phyloP scores from a whole-genome alignment of 176 grass and related monocot species.

The Musa acuminata region DNA sequence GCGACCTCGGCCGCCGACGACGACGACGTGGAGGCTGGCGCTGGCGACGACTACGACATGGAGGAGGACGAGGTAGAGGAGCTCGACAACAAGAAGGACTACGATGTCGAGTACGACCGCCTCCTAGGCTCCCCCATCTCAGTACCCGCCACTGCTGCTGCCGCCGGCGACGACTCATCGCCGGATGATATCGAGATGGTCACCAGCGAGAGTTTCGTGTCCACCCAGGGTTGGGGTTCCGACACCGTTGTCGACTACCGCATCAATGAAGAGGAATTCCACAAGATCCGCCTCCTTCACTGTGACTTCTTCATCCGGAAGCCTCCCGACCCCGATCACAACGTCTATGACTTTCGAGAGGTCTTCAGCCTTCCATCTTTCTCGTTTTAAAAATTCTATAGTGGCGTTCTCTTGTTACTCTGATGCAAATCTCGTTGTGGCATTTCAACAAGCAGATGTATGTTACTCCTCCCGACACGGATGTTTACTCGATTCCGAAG shows the following conservation, averaged over 20 bases:
- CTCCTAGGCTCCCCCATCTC: constrained; percentile 36
- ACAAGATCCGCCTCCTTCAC: constrained; percentile 70
- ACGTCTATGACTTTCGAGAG: constrained; percentile 92
- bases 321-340: constrained; percentile 57
- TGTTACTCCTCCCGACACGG: constrained; percentile 71
- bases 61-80: constrained; percentile 66
- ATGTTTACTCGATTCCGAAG: constrained; percentile 86
- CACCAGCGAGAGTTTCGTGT: constrained; percentile 57
- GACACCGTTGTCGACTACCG: constrained; percentile 74
- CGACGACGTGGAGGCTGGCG: constrained; percentile 37
- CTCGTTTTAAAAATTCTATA: too few species aligned
- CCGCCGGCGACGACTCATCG: constrained; percentile 18
- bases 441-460: constrained; percentile 72
- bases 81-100: constrained; percentile 84
- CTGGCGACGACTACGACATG: constrained; percentile 24
- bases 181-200: constrained; percentile 57
- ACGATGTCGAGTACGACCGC: constrained; percentile 94
- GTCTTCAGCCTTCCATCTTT: constrained; percentile 12
- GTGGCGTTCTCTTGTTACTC: too few species aligned
- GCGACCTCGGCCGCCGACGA: constrained; percentile 45
- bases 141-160: background rate
- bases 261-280: constrained; percentile 85
- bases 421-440: constrained; percentile 1
- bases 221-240: constrained; percentile 54
- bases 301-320: constrained; percentile 88